Evolutionary conservation across 306 rosid genomes (phyloP).

Genomic region (Dryas octopetala): DNA sequence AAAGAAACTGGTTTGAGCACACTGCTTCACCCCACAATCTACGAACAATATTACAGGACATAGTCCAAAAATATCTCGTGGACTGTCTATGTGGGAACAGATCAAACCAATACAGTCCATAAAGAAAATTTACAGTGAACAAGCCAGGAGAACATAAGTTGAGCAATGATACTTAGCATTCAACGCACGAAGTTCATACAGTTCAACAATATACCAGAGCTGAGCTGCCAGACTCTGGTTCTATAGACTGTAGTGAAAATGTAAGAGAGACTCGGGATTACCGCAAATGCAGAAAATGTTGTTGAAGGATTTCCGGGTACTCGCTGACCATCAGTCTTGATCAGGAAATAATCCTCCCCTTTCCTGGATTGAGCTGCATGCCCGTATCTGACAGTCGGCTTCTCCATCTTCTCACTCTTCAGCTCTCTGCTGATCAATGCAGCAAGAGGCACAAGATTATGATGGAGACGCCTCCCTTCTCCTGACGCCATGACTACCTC

Average conservation of each 20-base stretch:
- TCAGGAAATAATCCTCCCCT: slow-evolving; percentile 85
- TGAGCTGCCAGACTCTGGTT: neutral
- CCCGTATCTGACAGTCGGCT: slow-evolving; percentile 75
- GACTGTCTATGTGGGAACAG: neutral
- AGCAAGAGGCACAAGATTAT: slow-evolving; percentile 89
- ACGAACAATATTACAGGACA: neutral
- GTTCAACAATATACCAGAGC: neutral
- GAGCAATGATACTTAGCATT: neutral
- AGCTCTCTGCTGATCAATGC: slow-evolving; percentile 81
- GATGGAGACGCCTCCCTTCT: slow-evolving; percentile 69
- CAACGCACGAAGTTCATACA: neutral
- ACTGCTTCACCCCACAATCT: slow-evolving; percentile 14
- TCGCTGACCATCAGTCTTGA: slow-evolving; percentile 80
- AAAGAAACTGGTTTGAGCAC: slow-evolving; percentile 21
- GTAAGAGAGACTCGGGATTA: slow-evolving; percentile 29
- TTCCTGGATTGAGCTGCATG: slow-evolving; percentile 89
- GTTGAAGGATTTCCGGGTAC: slow-evolving; percentile 78
- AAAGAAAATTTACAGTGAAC: neutral
- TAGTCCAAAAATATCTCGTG: neutral
- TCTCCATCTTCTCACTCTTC: slow-evolving; percentile 90
- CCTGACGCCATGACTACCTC: slow-evolving; percentile 56
- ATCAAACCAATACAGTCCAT: neutral
- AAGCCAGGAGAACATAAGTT: neutral
- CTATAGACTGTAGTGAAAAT: neutral
- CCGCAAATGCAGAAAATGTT: slow-evolving; percentile 85